A percentile compares a stretch with the other conserved stretches of the same genome.
Evolutionary conservation across 768 basidiomycete genomes (phyloP).

Genomic region (Phylloporus sp.): DNA sequence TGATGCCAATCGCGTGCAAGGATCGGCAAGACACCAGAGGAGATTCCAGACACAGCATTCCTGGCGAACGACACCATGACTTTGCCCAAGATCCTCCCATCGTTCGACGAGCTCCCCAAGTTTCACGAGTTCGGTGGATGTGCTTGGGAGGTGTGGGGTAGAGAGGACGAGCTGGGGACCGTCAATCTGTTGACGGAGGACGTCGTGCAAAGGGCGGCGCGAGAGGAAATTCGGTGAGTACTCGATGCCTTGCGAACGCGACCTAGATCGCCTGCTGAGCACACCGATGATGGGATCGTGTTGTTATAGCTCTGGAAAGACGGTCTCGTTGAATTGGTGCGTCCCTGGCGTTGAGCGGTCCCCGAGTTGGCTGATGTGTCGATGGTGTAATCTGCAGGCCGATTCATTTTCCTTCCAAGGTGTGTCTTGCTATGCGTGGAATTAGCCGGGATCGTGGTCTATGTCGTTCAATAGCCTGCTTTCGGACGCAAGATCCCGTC

Average conservation of each 20-base stretch:
- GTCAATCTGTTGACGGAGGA: conserved; percentile 60
- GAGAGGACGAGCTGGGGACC: conserved; percentile 61
- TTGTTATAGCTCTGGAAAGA: conserved; percentile 42
- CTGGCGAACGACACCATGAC: conserved; percentile 11
- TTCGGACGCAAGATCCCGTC: conserved; percentile 53
- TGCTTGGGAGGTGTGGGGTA: conserved; percentile 66
- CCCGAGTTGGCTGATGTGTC: conserved; percentile 6
- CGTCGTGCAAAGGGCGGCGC: conserved; percentile 53
- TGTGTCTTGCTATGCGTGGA: conserved; percentile 20
- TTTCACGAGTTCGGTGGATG: conserved; percentile 48
- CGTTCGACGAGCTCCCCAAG: conserved; percentile 45
- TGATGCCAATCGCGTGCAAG: no score
- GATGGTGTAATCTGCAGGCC: conserved; percentile 39
- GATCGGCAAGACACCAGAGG: no score
- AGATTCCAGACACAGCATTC: no score
- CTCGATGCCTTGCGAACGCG: no score
- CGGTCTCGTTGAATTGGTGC: conserved; percentile 60
- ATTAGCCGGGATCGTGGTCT: no score
- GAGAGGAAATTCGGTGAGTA: conserved; percentile 55
- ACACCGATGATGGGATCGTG: not conserved
- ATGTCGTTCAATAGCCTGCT: conserved; percentile 56
- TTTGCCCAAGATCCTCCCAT: conserved; percentile 33
- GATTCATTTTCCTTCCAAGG: conserved; percentile 61
- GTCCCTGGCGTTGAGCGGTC: conserved; percentile 15
- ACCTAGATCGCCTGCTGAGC: no score